A percentile compares a stretch with the other conserved stretches of the same genome.
Conservation (phyloP, 2,329 filamentous ascomycete genomes). For the Epichloe sp. region DNA sequence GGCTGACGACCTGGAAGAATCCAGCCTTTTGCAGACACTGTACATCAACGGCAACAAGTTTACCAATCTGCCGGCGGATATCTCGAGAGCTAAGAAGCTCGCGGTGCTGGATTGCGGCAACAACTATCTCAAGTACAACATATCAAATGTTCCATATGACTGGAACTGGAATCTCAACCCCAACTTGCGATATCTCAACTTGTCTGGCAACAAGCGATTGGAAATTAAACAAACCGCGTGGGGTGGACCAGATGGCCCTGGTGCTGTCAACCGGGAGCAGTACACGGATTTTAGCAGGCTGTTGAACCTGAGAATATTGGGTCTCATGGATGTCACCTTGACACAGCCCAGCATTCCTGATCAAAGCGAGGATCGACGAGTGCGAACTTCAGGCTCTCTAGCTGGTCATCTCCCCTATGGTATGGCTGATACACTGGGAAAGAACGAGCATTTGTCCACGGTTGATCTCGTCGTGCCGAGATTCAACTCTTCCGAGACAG, state of each 20-base stretch:
- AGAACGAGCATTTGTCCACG: slow-evolving; percentile 87
- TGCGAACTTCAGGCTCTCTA: slow-evolving; percentile 89
- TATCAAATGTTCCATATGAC: slow-evolving; percentile 96
- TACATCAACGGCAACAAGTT: slow-evolving; percentile 98
- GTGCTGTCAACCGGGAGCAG: slow-evolving; percentile 43
- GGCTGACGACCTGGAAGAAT: slow-evolving; percentile 86
- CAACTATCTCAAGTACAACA: slow-evolving; percentile 95
- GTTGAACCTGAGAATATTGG: slow-evolving; percentile 71
- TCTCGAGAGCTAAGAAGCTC: slow-evolving; percentile 86
- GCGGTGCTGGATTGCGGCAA: slow-evolving; percentile 88
- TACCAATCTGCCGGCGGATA: slow-evolving; percentile 86
- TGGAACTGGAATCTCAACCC: slow-evolving; percentile 99
- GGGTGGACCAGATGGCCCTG: slow-evolving; percentile 33
- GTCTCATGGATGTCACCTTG: slow-evolving; percentile 94
- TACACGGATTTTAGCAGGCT: slow-evolving; percentile 85
- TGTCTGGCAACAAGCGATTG: slow-evolving; percentile 90
- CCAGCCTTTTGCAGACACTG: slow-evolving; percentile 72
- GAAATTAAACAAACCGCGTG: slow-evolving; percentile 62
- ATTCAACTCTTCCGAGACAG: slow-evolving; percentile 79
- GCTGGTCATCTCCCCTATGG: slow-evolving; percentile 85
- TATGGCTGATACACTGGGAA: slow-evolving; percentile 91
- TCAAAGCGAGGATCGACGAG: slow-evolving; percentile 85
- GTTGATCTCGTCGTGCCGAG: slow-evolving; percentile 90
- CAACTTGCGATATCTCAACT: slow-evolving; percentile 84
- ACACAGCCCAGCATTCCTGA: slow-evolving; percentile 89